Conservation (phyloP, 805 yeast genomes). For the Candida sithepensis region DNA sequence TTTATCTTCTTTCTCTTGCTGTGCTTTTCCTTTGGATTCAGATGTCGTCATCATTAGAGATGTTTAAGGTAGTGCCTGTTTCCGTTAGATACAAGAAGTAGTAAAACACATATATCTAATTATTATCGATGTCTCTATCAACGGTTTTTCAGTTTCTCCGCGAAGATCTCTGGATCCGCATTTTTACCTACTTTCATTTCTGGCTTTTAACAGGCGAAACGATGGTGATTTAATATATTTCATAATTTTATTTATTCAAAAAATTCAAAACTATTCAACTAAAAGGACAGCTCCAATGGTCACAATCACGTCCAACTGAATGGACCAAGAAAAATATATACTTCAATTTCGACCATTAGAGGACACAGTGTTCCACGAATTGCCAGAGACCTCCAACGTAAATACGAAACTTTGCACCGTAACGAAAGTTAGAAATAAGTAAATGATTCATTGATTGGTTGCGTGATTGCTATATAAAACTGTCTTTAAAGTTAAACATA, state of each 20-base stretch:
- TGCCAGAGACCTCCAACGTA: background rate
- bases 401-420: background rate
- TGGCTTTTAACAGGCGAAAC: background rate
- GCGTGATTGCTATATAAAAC: background rate
- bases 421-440: background rate
- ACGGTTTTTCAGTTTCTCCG: background rate
- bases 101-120: too few relatives aligned
- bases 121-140: too few relatives aligned
- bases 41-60: background rate
- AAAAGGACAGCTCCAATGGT: background rate
- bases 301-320: background rate
- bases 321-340: background rate
- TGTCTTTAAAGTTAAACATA: background rate
- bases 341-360: too few relatives aligned
- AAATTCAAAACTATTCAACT: background rate
- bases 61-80: background rate
- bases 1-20: conserved; percentile 22
- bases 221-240: conserved; percentile 3
- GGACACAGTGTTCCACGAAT: background rate
- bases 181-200: background rate
- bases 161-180: too few relatives aligned
- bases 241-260: conserved; percentile 14
- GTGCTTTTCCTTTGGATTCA: background rate
- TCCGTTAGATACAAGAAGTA: too few relatives aligned
- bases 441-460: conserved; percentile 2